Base-by-base conservation (phyloP, 2,329 filamentous ascomycete genomes). In the Trichoderma endophyticum region DNA sequence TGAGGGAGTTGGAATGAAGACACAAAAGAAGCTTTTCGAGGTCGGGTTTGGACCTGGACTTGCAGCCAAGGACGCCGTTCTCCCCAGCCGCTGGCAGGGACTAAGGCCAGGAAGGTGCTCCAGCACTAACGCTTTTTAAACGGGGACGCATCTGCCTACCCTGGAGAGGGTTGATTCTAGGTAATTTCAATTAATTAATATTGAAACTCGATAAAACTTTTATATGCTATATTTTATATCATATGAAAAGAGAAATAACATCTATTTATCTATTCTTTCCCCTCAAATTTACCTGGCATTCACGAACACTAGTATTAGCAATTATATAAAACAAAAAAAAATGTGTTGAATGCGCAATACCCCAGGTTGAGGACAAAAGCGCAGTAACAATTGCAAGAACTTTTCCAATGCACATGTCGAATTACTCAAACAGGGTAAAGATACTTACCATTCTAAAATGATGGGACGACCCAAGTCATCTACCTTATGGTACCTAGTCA, bases 1-100 rank as follows among this genome's bases (percentile, higher is more conserved):
- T 61, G 57, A 21, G 28, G 34, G 66, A 51, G 26, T 54, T 57
- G 48, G 73, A 68, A 62, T 64, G 67, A 56, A 62, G 61, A 68
- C 57, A 57, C 60, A 73, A 30, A 48, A 54, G 57, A 60, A 61
- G 70, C 57, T 66, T 67, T 67, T 72, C 51, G 63, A 72, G 59
- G 56, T 63, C 56, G 65, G 39, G 56, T 60, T 59, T 62, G 59
- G 32, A 64, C 59, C 43, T 71, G 51, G 21, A 57, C 70, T 71
- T 51, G 34, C 26, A 70, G 68, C 61, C 69, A 63, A 63, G 48
- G 43, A 56, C 54, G 68, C 32, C 60, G 68, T 70, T 59, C 61
- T 32, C 56, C 34, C 51, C 62, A 64, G 64, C 54, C 18, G 43
- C 30, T 62, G 48, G 43, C 15, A 51, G 21, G 63, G 34, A 72